Conservation (phyloP, 1,284 basidiomycete genomes). For the Rhodotorula sp. region DNA sequence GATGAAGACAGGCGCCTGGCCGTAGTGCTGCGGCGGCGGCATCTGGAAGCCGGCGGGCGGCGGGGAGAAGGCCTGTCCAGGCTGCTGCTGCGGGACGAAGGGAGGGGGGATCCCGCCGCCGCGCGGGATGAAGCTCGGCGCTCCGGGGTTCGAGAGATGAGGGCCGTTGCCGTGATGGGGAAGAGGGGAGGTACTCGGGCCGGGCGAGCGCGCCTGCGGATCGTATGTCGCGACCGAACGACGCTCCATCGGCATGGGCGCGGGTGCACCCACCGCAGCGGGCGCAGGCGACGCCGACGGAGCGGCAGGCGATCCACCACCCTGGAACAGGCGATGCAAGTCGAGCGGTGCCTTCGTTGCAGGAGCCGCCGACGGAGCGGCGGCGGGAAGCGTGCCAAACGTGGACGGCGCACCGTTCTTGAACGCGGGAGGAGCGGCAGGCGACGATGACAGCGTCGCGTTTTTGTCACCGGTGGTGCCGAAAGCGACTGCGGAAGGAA, state of each 20-base stretch:
- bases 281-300: constrained; percentile 7
- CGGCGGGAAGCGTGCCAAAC: constrained; percentile 47
- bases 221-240: constrained; percentile 36
- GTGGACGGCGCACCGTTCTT: constrained; percentile 48
- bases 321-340: constrained; percentile 37
- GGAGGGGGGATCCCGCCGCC: constrained; percentile 33
- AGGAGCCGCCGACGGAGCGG: constrained; percentile 11
- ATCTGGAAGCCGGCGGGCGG: constrained; percentile 25
- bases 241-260: constrained; percentile 23
- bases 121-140: constrained; percentile 35
- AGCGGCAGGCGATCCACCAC: constrained; percentile 27
- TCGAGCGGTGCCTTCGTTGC: constrained; percentile 21
- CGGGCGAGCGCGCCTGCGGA: constrained; percentile 31
- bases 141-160: constrained; percentile 30
- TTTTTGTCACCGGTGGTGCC: constrained; percentile 53
- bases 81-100: constrained; percentile 36
- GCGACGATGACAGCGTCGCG: constrained; percentile 52
- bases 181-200: constrained; percentile 35
- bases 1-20: constrained; percentile 16
- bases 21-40: constrained; percentile 10
- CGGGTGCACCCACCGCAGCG: background rate
- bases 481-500: constrained; percentile 48
- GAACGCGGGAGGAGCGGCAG: constrained; percentile 50
- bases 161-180: constrained; percentile 23
- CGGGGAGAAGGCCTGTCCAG: constrained; percentile 31